phyloP scores from a whole-genome alignment of 331 rosid genomes.

The Pyracantha coccinea region DNA sequence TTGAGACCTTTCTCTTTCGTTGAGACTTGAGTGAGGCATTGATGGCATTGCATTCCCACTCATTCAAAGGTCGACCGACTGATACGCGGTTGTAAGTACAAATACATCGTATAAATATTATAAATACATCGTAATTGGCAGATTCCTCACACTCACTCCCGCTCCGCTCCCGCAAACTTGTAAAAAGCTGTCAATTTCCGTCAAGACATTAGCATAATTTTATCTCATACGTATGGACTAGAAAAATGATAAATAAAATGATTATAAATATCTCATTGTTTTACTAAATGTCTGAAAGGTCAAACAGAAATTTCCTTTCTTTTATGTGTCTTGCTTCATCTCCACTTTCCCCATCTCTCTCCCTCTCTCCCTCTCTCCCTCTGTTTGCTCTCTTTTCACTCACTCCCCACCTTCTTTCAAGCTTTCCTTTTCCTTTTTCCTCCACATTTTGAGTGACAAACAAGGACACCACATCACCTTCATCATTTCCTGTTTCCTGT shows the following conservation, averaged over 20 bases:
- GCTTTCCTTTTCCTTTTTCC: not conserved
- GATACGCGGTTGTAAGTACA: no score
- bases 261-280: not conserved
- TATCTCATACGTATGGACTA: not conserved
- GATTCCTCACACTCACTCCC: no score
- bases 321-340: conserved; percentile 20
- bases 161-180: no score
- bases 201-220: not conserved
- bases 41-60: no score
- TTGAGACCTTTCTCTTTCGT: no score
- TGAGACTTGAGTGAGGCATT: no score
- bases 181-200: no score
- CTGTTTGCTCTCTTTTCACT: conserved; percentile 5
- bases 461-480: conserved; percentile 17
- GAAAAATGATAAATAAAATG: no score
- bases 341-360: conserved; percentile 12
- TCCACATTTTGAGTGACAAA: conserved; percentile 15
- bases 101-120: no score
- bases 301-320: conserved; percentile 30
- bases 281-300: conserved; percentile 14
- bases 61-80: no score
- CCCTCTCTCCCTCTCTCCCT: not conserved
- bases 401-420: not conserved
- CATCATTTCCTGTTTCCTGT: conserved; percentile 7
- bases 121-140: no score